A percentile compares a stretch with the other conserved stretches of the same genome.
Evolutionary conservation across 768 basidiomycete genomes (phyloP).

Genomic region (Pisolithus orientalis): DNA sequence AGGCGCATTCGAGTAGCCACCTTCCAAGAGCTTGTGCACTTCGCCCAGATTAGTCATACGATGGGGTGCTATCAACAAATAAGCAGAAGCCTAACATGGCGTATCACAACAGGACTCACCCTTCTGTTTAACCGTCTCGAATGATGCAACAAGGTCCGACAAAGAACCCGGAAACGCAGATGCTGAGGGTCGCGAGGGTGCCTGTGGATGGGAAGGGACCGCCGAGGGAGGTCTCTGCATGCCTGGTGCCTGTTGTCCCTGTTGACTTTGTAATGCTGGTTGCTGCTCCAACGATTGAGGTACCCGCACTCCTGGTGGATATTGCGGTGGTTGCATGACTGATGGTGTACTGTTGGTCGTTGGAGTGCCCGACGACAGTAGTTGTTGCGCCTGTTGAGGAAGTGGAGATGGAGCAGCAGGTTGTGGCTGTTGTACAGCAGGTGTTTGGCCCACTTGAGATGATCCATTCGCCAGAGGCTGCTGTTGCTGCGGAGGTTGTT

Average conservation of each 20-base stretch:
- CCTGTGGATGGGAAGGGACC: conserved; percentile 36
- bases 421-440: conserved; percentile 25
- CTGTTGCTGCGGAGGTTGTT: conserved; percentile 35
- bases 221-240: conserved; percentile 50
- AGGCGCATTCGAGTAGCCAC: conserved; percentile 83
- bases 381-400: conserved; percentile 44
- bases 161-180: conserved; percentile 75
- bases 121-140: conserved; percentile 95
- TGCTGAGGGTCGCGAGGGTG: conserved; percentile 33
- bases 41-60: conserved; percentile 85
- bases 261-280: conserved; percentile 15
- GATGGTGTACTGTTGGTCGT: conserved; percentile 11
- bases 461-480: conserved; percentile 30
- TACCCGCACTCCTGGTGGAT: conserved; percentile 66
- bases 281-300: conserved; percentile 39
- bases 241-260: conserved; percentile 32
- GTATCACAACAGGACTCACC: conserved; percentile 41
- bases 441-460: conserved; percentile 18
- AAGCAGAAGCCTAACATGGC: neutral
- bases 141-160: conserved; percentile 89
- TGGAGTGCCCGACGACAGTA: conserved; percentile 12
- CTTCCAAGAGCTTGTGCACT: conserved; percentile 89
- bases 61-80: conserved; percentile 47
- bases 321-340: conserved; percentile 38
- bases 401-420: conserved; percentile 40